These are phyloP conservation scores for Microcyclospora pomicola DNA, from an alignment of 2,329 filamentous ascomycete genomes.

Conservation along the genomic window DNA sequence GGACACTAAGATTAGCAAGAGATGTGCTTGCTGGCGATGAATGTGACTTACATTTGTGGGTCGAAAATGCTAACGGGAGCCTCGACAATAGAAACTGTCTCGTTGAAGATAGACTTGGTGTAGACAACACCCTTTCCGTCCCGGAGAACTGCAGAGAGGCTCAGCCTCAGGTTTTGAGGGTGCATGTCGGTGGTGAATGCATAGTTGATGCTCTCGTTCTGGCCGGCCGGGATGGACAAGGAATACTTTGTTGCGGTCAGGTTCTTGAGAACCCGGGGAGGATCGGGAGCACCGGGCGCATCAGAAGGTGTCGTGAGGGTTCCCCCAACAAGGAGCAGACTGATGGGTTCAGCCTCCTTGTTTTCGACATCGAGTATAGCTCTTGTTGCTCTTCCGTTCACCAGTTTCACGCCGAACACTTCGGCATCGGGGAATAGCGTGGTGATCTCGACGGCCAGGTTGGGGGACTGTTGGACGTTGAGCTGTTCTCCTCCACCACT, in stretches of 20 bases:
- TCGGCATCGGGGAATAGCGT: slow-evolving; percentile 53
- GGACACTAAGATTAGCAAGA: slow-evolving; percentile 3
- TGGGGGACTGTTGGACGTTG: slow-evolving; percentile 36
- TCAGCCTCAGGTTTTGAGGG: slow-evolving; percentile 73
- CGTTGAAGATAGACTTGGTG: slow-evolving; percentile 68
- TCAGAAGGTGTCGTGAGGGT: slow-evolving; percentile 47
- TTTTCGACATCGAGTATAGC: slow-evolving; percentile 74
- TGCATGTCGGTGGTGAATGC: slow-evolving; percentile 82
- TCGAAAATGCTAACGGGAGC: slow-evolving; percentile 84
- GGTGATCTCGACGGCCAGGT: slow-evolving; percentile 40
- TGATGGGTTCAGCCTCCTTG: slow-evolving; percentile 62
- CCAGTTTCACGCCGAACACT: slow-evolving; percentile 86
- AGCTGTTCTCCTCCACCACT: no score
- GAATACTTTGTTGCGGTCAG: slow-evolving; percentile 65
- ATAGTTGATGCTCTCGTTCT: slow-evolving; percentile 65
- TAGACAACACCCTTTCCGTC: slow-evolving; percentile 54
- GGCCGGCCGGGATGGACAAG: slow-evolving; percentile 58
- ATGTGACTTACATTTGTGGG: slow-evolving; percentile 67
- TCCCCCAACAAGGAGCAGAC: slow-evolving; percentile 63
- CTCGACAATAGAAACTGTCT: slow-evolving; percentile 75
- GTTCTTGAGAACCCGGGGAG: slow-evolving; percentile 60
- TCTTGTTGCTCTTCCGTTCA: slow-evolving; percentile 80
- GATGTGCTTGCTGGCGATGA: not conserved
- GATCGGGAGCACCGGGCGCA: slow-evolving; percentile 37
- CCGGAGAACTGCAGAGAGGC: slow-evolving; percentile 60